Base-by-base conservation (phyloP, 257 asterid genomes). In the Primulina huaijiensis region DNA sequence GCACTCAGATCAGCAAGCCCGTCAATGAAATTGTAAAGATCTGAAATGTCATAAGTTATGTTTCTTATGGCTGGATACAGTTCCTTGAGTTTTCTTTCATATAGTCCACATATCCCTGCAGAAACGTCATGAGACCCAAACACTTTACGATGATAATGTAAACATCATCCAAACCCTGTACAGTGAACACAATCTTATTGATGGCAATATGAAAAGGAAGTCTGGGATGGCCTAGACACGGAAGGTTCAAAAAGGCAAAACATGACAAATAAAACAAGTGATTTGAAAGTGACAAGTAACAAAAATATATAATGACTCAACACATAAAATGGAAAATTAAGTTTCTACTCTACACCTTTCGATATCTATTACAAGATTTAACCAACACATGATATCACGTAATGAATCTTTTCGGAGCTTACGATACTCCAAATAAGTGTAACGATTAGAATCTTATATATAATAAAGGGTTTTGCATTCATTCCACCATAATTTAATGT, bases 1-100 rank as follows among this genome's bases (percentile, higher is more conserved):
- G 97, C 97, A 79, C 97, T 92, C 89, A 90, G 57, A 76, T 92
- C 98, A 71, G 86, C 83, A 62, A 92, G 93, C 43, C 98, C 98
- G 30, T 92, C 97, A 35, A 92, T 86, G 64, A 88, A 92, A 78
- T 88, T 88, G 84, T 87, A 92, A 65, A 92, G 93, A 82, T 90
- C 97, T 30, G 90, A 81, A 67, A 90, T 86, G 70, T 90, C 98
- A 63, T 92, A 92, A 46, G 95, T 85, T 80, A 92, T 84, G 75
- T 90, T 87, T 78, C 87, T 87, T 65, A 76, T 60, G 68, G 97
- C 79, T 70, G 98, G 98, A 80, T 92, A 88, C 30, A 90, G 71
- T 27, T 90, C 96, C 80, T 87, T 90, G 68, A 92, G 88, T 75
- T 88, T 90, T 77, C 93, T 80, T 78, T 92, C 98, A 74, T 90